Percentiles rank a stretch among this genome's conserved stretches.
Evolutionary conservation across 257 asterid genomes (phyloP).

Genomic region (Solanum clarkiae): DNA sequence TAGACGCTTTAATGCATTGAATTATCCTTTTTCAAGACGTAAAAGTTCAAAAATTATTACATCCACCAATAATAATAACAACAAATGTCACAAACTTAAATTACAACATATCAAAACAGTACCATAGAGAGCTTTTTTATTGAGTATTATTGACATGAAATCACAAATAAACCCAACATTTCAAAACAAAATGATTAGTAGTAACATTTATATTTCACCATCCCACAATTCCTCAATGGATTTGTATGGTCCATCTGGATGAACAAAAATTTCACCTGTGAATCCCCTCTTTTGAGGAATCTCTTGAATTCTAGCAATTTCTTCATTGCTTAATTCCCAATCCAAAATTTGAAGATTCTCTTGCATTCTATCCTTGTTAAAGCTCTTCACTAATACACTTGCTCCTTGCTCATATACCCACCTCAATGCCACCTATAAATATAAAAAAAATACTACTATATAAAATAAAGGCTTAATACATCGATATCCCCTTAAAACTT

Average conservation of each 20-base stretch:
- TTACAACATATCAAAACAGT: no score
- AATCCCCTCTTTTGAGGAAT: constrained; percentile 23
- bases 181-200: not conserved
- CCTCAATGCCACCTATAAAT: constrained; percentile 9
- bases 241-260: constrained; percentile 28
- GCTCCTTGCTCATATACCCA: constrained; percentile 23
- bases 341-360: constrained; percentile 14
- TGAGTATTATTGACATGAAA: no score
- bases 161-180: no score
- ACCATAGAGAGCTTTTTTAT: no score
- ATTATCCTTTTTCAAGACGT: no score
- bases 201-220: constrained; percentile 19
- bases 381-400: constrained; percentile 12
- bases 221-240: constrained; percentile 37
- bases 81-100: no score
- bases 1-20: no score
- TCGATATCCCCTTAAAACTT: no score
- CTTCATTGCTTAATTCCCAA: constrained; percentile 24
- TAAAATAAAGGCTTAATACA: not conserved
- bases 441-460: not conserved
- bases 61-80: no score
- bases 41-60: no score
- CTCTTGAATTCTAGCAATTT: constrained; percentile 15
- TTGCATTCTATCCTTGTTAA: constrained; percentile 23
- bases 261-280: constrained; percentile 1